phyloP scores from a whole-genome alignment of 495 filamentous ascomycete species.

The Penicillium psychrofluorescens region DNA sequence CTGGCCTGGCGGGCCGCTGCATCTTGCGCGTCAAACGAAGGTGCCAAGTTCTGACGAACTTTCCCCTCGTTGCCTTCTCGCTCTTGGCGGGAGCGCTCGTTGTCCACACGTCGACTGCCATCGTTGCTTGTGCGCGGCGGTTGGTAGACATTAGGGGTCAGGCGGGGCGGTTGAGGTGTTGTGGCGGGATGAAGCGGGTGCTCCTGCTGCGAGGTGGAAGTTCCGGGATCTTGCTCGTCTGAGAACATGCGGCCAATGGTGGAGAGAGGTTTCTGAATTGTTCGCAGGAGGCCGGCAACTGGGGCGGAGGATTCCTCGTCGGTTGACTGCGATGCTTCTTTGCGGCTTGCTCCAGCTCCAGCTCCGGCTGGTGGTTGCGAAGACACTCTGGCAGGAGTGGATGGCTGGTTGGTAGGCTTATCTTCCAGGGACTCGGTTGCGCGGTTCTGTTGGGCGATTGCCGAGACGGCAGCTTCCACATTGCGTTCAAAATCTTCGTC shows the following conservation, averaged over 20 bases:
- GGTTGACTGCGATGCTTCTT: conserved; percentile 30
- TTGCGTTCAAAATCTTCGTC: conserved; percentile 93
- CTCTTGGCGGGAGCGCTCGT: conserved; percentile 21
- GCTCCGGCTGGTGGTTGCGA: conserved; percentile 31
- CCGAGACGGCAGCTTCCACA: conserved; percentile 93
- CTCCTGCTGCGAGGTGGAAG: conserved; percentile 25
- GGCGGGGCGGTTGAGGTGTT: conserved; percentile 54
- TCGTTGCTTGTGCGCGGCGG: conserved; percentile 40
- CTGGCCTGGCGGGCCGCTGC: conserved; percentile 91
- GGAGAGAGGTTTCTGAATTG: conserved; percentile 85
- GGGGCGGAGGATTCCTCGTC: conserved; percentile 64
- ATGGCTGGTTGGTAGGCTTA: conserved; percentile 23
- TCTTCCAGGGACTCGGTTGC: conserved; percentile 52
- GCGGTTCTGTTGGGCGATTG: conserved; percentile 83
- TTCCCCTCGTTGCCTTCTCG: conserved; percentile 4
- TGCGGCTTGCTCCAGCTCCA: conserved; percentile 28
- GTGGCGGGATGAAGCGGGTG: conserved; percentile 38
- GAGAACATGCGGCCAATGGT: conserved; percentile 98
- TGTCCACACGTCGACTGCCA: conserved; percentile 34
- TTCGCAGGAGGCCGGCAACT: conserved; percentile 77
- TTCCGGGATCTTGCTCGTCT: conserved; percentile 51
- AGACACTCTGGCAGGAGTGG: conserved; percentile 2
- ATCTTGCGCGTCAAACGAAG: conserved; percentile 60
- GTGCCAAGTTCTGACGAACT: conserved; percentile 11
- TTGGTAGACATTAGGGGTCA: conserved; percentile 50